Evolutionary conservation across 768 basidiomycete genomes (phyloP).

Genomic region (Lentinula guzmanii): DNA sequence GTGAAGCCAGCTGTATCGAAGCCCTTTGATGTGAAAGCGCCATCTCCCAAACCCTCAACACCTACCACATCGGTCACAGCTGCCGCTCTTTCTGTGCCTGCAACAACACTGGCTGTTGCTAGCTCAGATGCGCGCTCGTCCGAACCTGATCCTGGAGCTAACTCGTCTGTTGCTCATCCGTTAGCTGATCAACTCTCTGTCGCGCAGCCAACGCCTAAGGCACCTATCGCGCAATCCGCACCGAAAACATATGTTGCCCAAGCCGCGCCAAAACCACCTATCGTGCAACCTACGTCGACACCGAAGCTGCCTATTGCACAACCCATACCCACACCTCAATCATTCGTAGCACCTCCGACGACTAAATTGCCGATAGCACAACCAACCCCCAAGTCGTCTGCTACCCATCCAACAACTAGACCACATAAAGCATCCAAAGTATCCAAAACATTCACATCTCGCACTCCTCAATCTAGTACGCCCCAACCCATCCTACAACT

Average conservation of each 20-base stretch:
- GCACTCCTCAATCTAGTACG: background rate
- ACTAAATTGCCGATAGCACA: background rate
- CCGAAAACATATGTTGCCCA: background rate
- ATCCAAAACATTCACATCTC: background rate
- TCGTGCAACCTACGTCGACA: background rate
- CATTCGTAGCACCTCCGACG: background rate
- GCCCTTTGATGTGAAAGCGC: slow-evolving; percentile 17
- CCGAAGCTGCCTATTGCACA: background rate
- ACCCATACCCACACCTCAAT: background rate
- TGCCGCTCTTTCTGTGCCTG: slow-evolving; percentile 21
- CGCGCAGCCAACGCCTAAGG: background rate
- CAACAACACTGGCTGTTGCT: slow-evolving; percentile 16
- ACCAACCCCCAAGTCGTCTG: background rate
- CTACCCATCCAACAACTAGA: background rate
- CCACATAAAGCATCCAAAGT: background rate
- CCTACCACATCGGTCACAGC: slow-evolving; percentile 11
- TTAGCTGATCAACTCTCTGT: background rate
- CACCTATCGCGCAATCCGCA: background rate
- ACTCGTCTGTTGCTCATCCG: background rate
- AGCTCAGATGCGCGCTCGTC: slow-evolving; percentile 5
- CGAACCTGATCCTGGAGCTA: background rate
- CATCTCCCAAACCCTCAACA: slow-evolving; percentile 11
- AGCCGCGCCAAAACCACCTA: background rate
- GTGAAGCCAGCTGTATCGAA: slow-evolving; percentile 14
- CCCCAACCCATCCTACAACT: slow-evolving; percentile 14